Percentiles rank a stretch among this genome's conserved stretches.
Conservation (phyloP, 352 stramenopile genomes). For the Phytophthora multivora region DNA sequence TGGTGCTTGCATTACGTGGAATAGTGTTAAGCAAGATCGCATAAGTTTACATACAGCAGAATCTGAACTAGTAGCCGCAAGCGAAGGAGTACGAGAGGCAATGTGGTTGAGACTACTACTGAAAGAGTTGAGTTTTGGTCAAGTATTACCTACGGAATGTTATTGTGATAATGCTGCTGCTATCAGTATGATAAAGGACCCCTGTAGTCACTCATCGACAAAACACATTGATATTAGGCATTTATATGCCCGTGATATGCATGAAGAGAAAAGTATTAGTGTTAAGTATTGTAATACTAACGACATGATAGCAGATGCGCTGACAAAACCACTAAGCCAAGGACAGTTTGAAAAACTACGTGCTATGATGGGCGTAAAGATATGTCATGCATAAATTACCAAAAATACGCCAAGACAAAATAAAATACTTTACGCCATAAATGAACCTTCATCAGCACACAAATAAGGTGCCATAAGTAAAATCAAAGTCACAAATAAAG, state of each 20-base stretch:
- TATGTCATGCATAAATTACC: too few species aligned
- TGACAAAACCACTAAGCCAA: too few species aligned
- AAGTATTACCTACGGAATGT: not conserved
- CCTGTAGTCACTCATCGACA: not conserved
- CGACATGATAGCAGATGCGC: too few species aligned
- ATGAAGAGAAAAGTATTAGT: not conserved
- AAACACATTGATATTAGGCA: not conserved
- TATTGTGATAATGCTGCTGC: not conserved
- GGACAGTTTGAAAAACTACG: too few species aligned
- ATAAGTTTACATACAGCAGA: constrained; percentile 1
- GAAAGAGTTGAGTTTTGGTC: not conserved
- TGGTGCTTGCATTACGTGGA: constrained; percentile 5
- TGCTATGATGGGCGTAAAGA: too few species aligned
- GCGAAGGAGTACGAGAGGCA: constrained; percentile 2
- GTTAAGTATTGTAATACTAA: not conserved
- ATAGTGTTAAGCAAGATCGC: constrained; percentile 1
- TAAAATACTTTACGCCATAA: too few species aligned
- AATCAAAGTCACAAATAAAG: too few species aligned
- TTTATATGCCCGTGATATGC: constrained; percentile 1
- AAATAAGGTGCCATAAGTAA: too few species aligned
- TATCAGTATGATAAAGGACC: constrained; percentile 1
- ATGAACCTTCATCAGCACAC: too few species aligned
- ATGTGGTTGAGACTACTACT: not conserved
- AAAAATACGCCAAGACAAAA: too few species aligned
- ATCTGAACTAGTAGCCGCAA: not conserved